Evolutionary conservation across 2,329 filamentous ascomycete species (phyloP).

Genomic region (Didymellaceae sp.): DNA sequence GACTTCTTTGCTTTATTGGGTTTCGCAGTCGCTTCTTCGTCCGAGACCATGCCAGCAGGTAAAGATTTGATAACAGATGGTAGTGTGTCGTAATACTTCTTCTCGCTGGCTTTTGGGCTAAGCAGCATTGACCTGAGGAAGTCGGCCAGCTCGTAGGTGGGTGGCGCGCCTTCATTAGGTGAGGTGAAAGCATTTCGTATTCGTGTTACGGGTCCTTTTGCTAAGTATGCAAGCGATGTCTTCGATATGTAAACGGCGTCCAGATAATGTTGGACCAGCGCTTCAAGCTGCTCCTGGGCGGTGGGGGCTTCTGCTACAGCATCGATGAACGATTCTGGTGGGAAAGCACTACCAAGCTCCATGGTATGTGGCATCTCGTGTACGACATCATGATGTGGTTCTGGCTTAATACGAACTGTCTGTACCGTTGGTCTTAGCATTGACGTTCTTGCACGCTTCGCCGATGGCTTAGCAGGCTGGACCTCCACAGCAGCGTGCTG

Average conservation of each 20-base stretch:
- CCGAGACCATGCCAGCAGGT: constrained; percentile 50
- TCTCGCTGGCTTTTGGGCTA: constrained; percentile 72
- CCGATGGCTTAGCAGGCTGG: constrained; percentile 22
- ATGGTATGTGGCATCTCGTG: not conserved
- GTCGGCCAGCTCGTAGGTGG: constrained; percentile 68
- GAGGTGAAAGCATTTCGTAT: constrained; percentile 74
- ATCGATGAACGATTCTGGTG: constrained; percentile 5
- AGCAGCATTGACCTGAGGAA: constrained; percentile 75
- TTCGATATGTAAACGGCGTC: constrained; percentile 59
- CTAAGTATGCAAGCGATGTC: constrained; percentile 82
- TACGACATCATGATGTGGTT: constrained; percentile 3
- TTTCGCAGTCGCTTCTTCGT: constrained; percentile 49
- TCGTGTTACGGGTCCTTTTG: constrained; percentile 79
- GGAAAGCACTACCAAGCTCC: not conserved
- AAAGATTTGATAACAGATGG: constrained; percentile 68
- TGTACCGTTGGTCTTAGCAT: constrained; percentile 38
- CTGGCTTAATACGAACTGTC: constrained; percentile 9
- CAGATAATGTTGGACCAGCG: constrained; percentile 46
- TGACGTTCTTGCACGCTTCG: constrained; percentile 33
- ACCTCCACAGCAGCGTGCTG: constrained; percentile 34
- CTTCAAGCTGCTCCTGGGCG: constrained; percentile 60
- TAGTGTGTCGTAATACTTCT: constrained; percentile 77
- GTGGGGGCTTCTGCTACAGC: constrained; percentile 19
- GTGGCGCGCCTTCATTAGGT: constrained; percentile 65
- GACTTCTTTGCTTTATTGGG: constrained; percentile 48